Conservation (phyloP, 2,329 filamentous ascomycete species). For the Stagonosporopsis chrysanthemi region DNA sequence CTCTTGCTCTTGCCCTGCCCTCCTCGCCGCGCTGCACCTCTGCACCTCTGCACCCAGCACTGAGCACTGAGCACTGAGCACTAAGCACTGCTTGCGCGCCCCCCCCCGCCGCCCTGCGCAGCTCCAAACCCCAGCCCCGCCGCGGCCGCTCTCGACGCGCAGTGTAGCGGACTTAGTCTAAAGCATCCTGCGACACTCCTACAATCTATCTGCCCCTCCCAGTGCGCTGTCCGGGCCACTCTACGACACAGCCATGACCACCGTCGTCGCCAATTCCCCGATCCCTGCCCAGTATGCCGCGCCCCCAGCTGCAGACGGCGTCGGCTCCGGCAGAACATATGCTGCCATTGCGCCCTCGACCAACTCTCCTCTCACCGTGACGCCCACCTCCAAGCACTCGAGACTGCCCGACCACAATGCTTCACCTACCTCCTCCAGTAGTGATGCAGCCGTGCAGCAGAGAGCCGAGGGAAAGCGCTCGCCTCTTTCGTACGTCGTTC, state of each 20-base stretch:
- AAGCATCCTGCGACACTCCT: conserved; percentile 47
- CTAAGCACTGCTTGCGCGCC: conserved; percentile 1
- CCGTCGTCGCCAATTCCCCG: conserved; percentile 55
- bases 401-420: conserved; percentile 47
- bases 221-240: conserved; percentile 20
- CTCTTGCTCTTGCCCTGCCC: conserved; percentile 11
- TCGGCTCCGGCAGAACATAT: conserved; percentile 53
- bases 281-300: conserved; percentile 50
- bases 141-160: conserved; percentile 44
- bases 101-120: no score
- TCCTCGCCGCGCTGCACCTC: no score
- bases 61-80: no score
- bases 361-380: conserved; percentile 50
- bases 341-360: conserved; percentile 54
- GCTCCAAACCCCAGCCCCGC: no score
- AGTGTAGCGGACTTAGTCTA: conserved; percentile 44
- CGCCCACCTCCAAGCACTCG: conserved; percentile 47
- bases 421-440: conserved; percentile 52
- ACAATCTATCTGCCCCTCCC: conserved; percentile 40
- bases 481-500: conserved; percentile 58
- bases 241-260: conserved; percentile 53
- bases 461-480: conserved; percentile 61
- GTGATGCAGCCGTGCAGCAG: conserved; percentile 46
- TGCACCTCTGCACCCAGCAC: no score
- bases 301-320: conserved; percentile 45